Conservation (phyloP, 2,329 filamentous ascomycete species). For the Talaromyces sp. region DNA sequence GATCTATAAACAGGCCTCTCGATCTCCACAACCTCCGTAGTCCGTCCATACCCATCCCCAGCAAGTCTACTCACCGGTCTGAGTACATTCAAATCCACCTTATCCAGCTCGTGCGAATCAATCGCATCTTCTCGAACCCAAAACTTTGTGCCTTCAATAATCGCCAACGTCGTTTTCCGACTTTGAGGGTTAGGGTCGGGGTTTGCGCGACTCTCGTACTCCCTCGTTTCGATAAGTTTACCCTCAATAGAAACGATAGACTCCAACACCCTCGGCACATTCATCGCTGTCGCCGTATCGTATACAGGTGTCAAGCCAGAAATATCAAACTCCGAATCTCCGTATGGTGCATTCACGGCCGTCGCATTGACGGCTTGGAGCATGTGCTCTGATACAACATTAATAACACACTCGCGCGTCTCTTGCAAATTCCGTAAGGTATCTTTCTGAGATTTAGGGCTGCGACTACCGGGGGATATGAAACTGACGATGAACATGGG, state of each 20-base stretch:
- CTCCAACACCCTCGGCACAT: slow-evolving; percentile 72
- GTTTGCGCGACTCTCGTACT: slow-evolving; percentile 67
- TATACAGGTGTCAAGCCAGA: slow-evolving; percentile 69
- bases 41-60: slow-evolving; percentile 78
- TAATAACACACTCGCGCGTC: slow-evolving; percentile 74
- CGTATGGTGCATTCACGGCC: slow-evolving; percentile 72
- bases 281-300: slow-evolving; percentile 54
- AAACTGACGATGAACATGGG: slow-evolving; percentile 73
- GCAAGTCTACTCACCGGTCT: slow-evolving; percentile 76
- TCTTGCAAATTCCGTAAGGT: slow-evolving; percentile 71
- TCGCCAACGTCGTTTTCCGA: slow-evolving; percentile 68
- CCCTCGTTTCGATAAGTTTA: slow-evolving; percentile 68
- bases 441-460: slow-evolving; percentile 61
- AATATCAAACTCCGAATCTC: slow-evolving; percentile 75
- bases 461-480: slow-evolving; percentile 50
- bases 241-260: slow-evolving; percentile 80
- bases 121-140: slow-evolving; percentile 89
- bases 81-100: slow-evolving; percentile 74
- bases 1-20: slow-evolving; percentile 44
- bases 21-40: slow-evolving; percentile 69
- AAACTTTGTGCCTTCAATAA: slow-evolving; percentile 81
- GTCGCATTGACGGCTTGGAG: slow-evolving; percentile 81
- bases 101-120: slow-evolving; percentile 66
- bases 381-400: slow-evolving; percentile 79
- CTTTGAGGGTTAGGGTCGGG: slow-evolving; percentile 49